phyloP scores from a whole-genome alignment of 129 eudicot species.

The Escallonia rubra region DNA sequence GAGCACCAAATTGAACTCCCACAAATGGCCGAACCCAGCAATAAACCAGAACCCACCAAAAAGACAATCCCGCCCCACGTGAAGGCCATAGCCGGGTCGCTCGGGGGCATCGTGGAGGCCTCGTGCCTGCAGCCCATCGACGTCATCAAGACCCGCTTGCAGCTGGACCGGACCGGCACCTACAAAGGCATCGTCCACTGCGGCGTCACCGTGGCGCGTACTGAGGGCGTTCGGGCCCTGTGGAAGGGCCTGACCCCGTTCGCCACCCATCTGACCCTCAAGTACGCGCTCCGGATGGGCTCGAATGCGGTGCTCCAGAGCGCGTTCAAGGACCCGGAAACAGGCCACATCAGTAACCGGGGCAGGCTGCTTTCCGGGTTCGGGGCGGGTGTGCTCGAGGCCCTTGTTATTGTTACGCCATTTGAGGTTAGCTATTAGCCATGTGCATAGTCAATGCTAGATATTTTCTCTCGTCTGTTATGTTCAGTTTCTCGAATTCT shows the following conservation, averaged over 20 bases:
- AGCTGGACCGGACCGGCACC: slow-evolving; percentile 51
- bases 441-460: no score
- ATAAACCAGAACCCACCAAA: no score
- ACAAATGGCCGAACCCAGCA: slow-evolving; percentile 24
- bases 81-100: slow-evolving; percentile 65
- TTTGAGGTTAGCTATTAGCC: slow-evolving; percentile 49
- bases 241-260: slow-evolving; percentile 90
- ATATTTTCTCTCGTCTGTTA: no score
- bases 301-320: slow-evolving; percentile 63
- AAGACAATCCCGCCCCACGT: slow-evolving; percentile 54
- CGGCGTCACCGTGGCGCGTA: slow-evolving; percentile 39
- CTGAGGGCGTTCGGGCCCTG: slow-evolving; percentile 68
- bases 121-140: slow-evolving; percentile 76
- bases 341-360: slow-evolving; percentile 45
- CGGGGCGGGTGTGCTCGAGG: slow-evolving; percentile 60
- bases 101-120: slow-evolving; percentile 74
- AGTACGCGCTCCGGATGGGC: slow-evolving; percentile 76
- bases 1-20: not conserved
- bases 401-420: slow-evolving; percentile 75
- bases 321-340: slow-evolving; percentile 54
- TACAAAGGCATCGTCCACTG: slow-evolving; percentile 84
- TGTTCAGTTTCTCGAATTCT: no score
- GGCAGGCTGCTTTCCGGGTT: slow-evolving; percentile 53
- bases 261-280: slow-evolving; percentile 70
- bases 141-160: slow-evolving; percentile 80